Evolutionary conservation across 2,329 filamentous ascomycete species (phyloP).

Genomic region (Arthrobotrys pseudoclavata): DNA sequence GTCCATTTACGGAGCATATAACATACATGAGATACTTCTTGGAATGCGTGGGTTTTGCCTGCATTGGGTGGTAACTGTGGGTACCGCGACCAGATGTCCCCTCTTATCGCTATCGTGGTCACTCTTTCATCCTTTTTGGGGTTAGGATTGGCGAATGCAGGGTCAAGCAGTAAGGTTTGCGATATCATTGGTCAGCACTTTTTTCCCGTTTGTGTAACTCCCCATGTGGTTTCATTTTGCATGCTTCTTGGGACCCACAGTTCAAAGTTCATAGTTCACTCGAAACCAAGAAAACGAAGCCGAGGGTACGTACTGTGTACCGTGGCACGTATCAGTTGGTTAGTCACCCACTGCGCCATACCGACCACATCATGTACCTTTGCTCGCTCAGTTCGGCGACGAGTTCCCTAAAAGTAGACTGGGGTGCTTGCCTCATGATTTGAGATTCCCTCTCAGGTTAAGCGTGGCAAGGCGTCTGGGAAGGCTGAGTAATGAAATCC

Average conservation of each 20-base stretch:
- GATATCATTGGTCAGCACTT: constrained; percentile 39
- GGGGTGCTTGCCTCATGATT: constrained; percentile 55
- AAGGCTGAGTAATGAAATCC: constrained; percentile 57
- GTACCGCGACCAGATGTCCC: constrained; percentile 30
- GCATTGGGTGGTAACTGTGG: constrained; percentile 34
- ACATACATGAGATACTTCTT: constrained; percentile 13
- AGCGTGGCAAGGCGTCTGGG: constrained; percentile 45
- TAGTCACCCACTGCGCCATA: constrained; percentile 51
- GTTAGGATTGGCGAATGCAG: constrained; percentile 48
- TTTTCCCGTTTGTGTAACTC: constrained; percentile 59
- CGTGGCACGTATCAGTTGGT: not conserved
- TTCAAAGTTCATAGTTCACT: not conserved
- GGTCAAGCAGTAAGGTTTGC: constrained; percentile 27
- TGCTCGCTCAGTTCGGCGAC: constrained; percentile 45
- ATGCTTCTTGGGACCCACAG: constrained; percentile 5
- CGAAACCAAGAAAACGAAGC: constrained; percentile 9
- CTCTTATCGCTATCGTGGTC: constrained; percentile 51
- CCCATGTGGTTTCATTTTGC: constrained; percentile 47
- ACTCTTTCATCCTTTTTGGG: constrained; percentile 1
- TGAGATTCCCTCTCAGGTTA: constrained; percentile 44
- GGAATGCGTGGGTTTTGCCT: constrained; percentile 42
- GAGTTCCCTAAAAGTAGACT: constrained; percentile 39
- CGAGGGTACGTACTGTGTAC: constrained; percentile 15
- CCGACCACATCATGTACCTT: not conserved
- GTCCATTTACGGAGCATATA: not conserved